Base-by-base conservation (phyloP, 495 filamentous ascomycete genomes). In the Penicillium flavigenum region DNA sequence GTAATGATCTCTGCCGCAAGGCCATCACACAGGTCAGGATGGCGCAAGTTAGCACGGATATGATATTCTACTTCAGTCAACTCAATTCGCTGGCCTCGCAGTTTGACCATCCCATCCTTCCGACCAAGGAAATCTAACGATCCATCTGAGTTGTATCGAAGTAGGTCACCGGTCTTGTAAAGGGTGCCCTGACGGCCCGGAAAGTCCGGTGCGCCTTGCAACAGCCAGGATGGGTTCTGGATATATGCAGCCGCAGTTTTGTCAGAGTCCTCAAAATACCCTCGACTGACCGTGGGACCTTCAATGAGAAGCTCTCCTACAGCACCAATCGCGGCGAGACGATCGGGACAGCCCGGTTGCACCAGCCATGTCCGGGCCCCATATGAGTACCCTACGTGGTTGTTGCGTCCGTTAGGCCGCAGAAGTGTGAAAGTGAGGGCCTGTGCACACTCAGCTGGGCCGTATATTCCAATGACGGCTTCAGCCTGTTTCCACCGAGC, bases 21-120 rank as follows among this genome's bases (percentile, higher is more conserved):
- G 11, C 32, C 32, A 34, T 34, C 32, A 34, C 32, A 34, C 4
- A 12, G 32, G 0, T 34, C 32, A 34, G 32, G 11, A 11, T 34
- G 11, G 78, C 76, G 17, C n/a, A 43, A 6, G 9, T 22, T 43
- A 10, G 41, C 9, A 71, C 67, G 43, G 76, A 80, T 51, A 67
- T 72, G 46, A 75, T 43, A 20, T 22, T 46, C 44, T 2, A 46
- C 24, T 20, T 46, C 44, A 14, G 22, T 22, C 11, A 46, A 22
- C 11, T 46, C 44, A 46, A 46, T 27, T 9, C 44, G 44, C 20
- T 46, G 44, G 5, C 44, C 44, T 27, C 44, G 10, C 5, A 46
- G 20, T 11, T 46, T 46, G 24, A 46, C 44, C 44, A 26, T 24
- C 2, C 44, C 24, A 26, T 46, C 44, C 12, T 46, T 46, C 4